Evolutionary conservation across 441 rosid species (phyloP), one percentile per base, ranked within the genome.

Genomic region (Erodium trifolium): DNA sequence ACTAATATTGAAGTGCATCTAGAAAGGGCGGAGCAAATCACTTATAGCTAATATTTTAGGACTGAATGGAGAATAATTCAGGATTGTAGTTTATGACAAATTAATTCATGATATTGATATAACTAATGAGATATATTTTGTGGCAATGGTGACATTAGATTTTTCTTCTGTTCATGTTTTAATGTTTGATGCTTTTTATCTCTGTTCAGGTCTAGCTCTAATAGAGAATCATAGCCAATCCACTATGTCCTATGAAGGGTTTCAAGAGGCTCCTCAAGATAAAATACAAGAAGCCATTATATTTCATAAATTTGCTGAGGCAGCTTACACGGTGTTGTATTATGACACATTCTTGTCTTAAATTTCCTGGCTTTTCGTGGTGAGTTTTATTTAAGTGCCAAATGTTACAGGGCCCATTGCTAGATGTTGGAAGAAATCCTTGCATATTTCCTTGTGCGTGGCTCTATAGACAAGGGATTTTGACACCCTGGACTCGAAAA

Each of bases 261-360:
- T 70, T 67, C 69, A 35, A 60, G 88, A 82, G 78, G 97, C 96
- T 67, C 91, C 97, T 37, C 68, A 77, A 66, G 83, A 83, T 71
- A 80, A 68, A 70, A 84, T 93, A 47, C 81, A 81, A 72, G 91
- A 81, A 70, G 97, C 97, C 57, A 80, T 84, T 72, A 45, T 73
- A 70, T 80, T 93, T 72, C 94, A 89, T 78, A 81, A 79, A 76
- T 93, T 87, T 81, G 96, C 98, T 76, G 97, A 89, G 82, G 98
- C 96, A 73, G 96, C 97, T 17, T 93, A 93, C 75, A 91, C 98
- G 34, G 96, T 92, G 85, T 13, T 66, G 68, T 67, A 43, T 62
- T 71, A 53, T 14, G 10, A 69, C 71, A 55, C 63, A 49, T 49
- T 45, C 2, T 64, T 19, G 57, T 11, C 39, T 67, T 31, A 17